A percentile compares a stretch with the other conserved stretches of the same genome.
Evolutionary conservation across 1,284 basidiomycete genomes (phyloP).

Genomic region (Phellinidium pouzarii): DNA sequence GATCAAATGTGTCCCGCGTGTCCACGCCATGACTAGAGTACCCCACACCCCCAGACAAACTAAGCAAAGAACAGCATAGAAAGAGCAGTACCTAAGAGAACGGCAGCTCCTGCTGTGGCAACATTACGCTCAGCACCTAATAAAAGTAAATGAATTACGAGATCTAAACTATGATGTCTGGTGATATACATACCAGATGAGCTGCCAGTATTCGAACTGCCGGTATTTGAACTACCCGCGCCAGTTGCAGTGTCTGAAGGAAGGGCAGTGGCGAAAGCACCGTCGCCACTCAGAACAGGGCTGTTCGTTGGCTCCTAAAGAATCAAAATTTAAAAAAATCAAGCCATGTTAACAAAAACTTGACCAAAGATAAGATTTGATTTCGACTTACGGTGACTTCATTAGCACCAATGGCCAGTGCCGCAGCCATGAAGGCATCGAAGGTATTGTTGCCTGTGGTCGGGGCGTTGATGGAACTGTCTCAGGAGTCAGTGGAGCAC

Average conservation of each 20-base stretch:
- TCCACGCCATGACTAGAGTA: not conserved
- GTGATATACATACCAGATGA: not conserved
- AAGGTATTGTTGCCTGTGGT: conserved; percentile 44
- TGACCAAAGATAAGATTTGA: conserved; percentile 12
- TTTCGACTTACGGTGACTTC: conserved; percentile 30
- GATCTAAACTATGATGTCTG: not conserved
- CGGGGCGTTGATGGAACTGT: conserved; percentile 55
- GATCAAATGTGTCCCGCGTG: not conserved
- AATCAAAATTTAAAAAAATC: not conserved
- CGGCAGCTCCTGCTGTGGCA: not conserved
- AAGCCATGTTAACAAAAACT: conserved; percentile 3
- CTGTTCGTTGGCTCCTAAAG: conserved; percentile 33
- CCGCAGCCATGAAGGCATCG: conserved; percentile 40
- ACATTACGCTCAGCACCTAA: not conserved
- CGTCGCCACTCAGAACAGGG: conserved; percentile 34
- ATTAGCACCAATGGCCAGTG: conserved; percentile 34
- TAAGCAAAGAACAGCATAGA: not conserved
- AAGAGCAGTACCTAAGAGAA: not conserved
- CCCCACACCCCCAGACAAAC: not conserved
- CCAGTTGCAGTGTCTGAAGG: conserved; percentile 21
- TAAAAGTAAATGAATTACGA: not conserved
- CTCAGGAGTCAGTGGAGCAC: not conserved
- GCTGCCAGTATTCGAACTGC: too few species aligned
- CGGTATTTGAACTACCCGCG: not conserved
- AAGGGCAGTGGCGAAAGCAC: conserved; percentile 32